Conservation (phyloP, 495 filamentous ascomycete species). For the Daldinia vernicosa region DNA sequence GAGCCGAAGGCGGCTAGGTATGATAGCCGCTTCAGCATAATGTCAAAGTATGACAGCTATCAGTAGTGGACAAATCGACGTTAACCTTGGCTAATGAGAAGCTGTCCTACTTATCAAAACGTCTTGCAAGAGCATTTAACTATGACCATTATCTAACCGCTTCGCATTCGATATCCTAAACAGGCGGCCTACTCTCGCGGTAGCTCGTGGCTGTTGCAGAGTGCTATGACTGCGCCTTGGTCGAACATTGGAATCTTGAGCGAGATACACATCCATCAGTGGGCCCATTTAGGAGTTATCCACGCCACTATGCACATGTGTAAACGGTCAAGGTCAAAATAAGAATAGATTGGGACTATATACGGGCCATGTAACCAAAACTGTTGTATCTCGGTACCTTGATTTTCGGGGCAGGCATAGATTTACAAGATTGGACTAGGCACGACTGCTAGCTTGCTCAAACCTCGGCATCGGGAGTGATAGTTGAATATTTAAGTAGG, state of each 20-base stretch:
- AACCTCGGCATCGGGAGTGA: neutral
- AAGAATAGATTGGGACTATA: neutral
- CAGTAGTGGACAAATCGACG: neutral
- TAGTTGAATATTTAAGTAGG: slow-evolving; percentile 4
- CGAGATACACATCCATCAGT: neutral
- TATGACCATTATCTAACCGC: neutral
- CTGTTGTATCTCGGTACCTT: neutral
- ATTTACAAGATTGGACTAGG: neutral
- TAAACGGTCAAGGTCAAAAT: neutral
- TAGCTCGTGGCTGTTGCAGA: neutral
- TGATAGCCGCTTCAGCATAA: neutral
- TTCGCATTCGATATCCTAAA: neutral
- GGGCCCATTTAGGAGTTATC: neutral
- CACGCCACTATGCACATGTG: neutral
- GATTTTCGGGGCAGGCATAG: neutral
- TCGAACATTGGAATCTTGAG: neutral
- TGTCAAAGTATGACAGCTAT: neutral
- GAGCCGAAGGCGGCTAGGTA: neutral
- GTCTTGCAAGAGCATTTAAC: neutral
- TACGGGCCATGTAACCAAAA: neutral
- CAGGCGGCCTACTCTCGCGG: neutral
- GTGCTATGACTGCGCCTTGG: neutral
- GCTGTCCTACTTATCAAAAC: neutral
- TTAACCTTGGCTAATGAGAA: neutral
- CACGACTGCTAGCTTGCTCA: neutral